Evolutionary conservation across 306 rosid species (phyloP).

Genomic region (Notholithocarpus densiflorus): DNA sequence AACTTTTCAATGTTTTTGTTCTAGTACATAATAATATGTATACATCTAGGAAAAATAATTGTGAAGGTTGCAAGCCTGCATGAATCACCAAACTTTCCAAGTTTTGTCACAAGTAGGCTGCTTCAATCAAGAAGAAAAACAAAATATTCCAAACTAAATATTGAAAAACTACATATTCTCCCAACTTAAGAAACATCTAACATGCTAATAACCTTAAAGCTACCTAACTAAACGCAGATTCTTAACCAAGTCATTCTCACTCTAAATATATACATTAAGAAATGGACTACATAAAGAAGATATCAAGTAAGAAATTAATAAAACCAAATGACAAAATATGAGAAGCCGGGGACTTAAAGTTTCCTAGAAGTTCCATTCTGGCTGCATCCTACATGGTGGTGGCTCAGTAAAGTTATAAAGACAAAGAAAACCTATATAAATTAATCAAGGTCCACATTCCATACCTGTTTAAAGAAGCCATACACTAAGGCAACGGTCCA

Average conservation of each 20-base stretch:
- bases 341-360: background rate
- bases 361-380: too few species aligned
- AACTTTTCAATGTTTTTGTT: conserved; percentile 6
- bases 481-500: conserved; percentile 96
- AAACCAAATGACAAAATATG: background rate
- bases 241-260: conserved; percentile 8
- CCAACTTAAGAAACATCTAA: background rate
- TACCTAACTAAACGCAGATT: conserved; percentile 5
- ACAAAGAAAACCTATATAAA: background rate
- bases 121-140: conserved; percentile 13
- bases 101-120: background rate
- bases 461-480: conserved; percentile 93
- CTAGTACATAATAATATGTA: conserved; percentile 4
- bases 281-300: conserved; percentile 27
- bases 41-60: background rate
- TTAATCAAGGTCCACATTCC: background rate
- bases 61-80: conserved; percentile 12
- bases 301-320: background rate
- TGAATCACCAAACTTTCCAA: conserved; percentile 14
- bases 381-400: background rate
- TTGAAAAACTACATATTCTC: conserved; percentile 20
- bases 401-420: background rate
- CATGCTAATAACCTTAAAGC: background rate
- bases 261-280: conserved; percentile 16
- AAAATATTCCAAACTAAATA: background rate